These are phyloP conservation scores for Pythium myriotylum DNA, from an alignment of 352 stramenopile genomes.

Conservation along the genomic window DNA sequence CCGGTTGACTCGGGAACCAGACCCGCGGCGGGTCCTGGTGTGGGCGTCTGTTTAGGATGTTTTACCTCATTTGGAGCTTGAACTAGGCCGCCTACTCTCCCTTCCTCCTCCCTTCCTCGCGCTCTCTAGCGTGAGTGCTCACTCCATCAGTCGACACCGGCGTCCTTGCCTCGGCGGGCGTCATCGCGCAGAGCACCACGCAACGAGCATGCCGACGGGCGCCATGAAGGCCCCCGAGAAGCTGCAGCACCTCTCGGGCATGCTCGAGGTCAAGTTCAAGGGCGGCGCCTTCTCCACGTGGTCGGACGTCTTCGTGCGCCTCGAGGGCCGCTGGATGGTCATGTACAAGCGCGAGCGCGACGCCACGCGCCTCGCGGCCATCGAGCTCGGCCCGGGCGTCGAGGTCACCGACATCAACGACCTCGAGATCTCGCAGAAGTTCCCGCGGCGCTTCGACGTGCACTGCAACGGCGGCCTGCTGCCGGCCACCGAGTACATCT, in stretches of 20 bases:
- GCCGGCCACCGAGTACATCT: slow-evolving; percentile 68
- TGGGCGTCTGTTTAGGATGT: background rate
- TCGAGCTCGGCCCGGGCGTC: slow-evolving; percentile 74
- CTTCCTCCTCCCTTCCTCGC: background rate
- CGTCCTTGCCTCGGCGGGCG: background rate
- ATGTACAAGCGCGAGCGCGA: slow-evolving; percentile 76
- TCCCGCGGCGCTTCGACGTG: slow-evolving; percentile 75
- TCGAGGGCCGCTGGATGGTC: slow-evolving; percentile 71
- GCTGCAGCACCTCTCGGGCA: slow-evolving; percentile 53
- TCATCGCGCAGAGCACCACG: no score
- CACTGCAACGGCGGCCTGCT: slow-evolving; percentile 72
- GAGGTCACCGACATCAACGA: slow-evolving; percentile 66
- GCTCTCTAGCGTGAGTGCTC: slow-evolving; percentile 1
- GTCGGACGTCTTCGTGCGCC: slow-evolving; percentile 62
- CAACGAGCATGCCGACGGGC: background rate
- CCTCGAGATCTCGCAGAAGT: slow-evolving; percentile 65
- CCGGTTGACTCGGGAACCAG: background rate
- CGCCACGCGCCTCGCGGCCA: slow-evolving; percentile 49
- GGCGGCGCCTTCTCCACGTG: slow-evolving; percentile 66
- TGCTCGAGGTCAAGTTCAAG: slow-evolving; percentile 75
- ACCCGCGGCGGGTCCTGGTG: background rate
- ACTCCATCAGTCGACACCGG: background rate
- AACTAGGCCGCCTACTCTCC: background rate
- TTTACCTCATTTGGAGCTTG: background rate
- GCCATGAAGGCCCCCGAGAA: slow-evolving; percentile 21